Evolutionary conservation across 805 yeast species (phyloP), one percentile per base, ranked within the genome.

Genomic region (Pichia deserticola): DNA sequence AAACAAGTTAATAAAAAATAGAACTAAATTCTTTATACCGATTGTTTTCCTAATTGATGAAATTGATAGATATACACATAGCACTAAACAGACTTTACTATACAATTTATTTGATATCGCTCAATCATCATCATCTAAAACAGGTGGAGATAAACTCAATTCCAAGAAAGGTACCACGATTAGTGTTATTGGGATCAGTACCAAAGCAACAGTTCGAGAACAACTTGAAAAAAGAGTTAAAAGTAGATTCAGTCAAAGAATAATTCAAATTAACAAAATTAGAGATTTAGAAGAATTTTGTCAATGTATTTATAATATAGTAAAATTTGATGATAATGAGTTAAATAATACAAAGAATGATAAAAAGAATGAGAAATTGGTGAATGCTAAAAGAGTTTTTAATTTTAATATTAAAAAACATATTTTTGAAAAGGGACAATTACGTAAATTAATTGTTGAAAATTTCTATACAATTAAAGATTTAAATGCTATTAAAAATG

Each of bases 91-190:
- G 64, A 86, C 96, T 0, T 70, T 93, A 45, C 67, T 93, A 5
- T 93, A 93, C 63, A 92, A 90, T 58, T 68, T 93, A 41, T 86
- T 93, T 62, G 98, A 93, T 59, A 72, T 90, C 58, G 82, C 96
- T 2, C 96, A 89, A 60, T 75, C 63, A 3, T 58, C 65, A 10
- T 51, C 62, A 20, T 41, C 53, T 3, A 48, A 40, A 28, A 53
- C 56, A 1, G 51, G 49, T 4, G 73, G 78, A 2, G 43, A 35
- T 9, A 12, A 20, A 12, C 25, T 13, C 11, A 25, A 30, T 29
- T 9, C 32, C 47, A 10, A 77, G 3, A 95, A 41, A 11, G 50
- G 53, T 2, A 73, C 78, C 2, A 95, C 97, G 1, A 80, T 90
- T 5, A 78, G 93, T 46, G 86, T 92, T 6, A 65, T 93, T 43